Evolutionary conservation across 2,329 filamentous ascomycete species (phyloP).

Genomic region (Ophiognomonia clavigignenti-juglandacearum): DNA sequence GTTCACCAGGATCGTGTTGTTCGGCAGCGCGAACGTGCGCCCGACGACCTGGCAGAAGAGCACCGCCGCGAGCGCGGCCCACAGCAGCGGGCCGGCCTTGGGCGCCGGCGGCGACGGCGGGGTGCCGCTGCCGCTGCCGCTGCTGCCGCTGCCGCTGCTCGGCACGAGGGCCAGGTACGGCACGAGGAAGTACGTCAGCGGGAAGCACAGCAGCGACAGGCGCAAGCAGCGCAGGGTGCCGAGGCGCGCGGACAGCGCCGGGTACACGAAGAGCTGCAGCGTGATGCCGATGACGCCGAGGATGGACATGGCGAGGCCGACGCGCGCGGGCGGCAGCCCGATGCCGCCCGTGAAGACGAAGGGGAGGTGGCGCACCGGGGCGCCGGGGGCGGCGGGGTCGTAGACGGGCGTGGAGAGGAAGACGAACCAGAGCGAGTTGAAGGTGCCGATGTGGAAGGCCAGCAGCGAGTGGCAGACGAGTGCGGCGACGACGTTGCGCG

Average conservation of each 20-base stretch:
- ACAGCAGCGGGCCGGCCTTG: constrained; percentile 53
- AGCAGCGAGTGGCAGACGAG: constrained; percentile 65
- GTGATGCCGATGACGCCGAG: constrained; percentile 71
- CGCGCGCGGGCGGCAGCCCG: constrained; percentile 64
- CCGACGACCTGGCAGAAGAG: constrained; percentile 62
- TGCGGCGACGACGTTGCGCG: constrained; percentile 46
- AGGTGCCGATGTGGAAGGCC: constrained; percentile 68
- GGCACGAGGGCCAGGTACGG: constrained; percentile 69
- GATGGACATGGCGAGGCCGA: constrained; percentile 74
- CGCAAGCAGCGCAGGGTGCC: constrained; percentile 67
- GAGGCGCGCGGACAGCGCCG: constrained; percentile 58
- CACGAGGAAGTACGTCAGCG: constrained; percentile 62
- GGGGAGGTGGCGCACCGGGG: constrained; percentile 35
- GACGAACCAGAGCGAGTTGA: constrained; percentile 71
- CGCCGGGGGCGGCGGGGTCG: constrained; percentile 31
- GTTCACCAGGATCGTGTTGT: constrained; percentile 41
- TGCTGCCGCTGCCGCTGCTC: too few species aligned
- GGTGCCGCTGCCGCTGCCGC: too few species aligned
- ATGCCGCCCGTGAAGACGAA: constrained; percentile 70
- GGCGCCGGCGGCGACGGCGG: constrained; percentile 36
- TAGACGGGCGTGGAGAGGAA: constrained; percentile 70
- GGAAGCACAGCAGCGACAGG: constrained; percentile 65
- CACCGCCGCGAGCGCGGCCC: constrained; percentile 59
- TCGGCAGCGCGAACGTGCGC: constrained; percentile 56
- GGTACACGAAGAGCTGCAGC: constrained; percentile 69